Percentiles rank a stretch among this genome's conserved stretches.
These are phyloP conservation scores for Didymella segeticola DNA, from an alignment of 2,329 filamentous ascomycete species.

Conservation along the genomic window DNA sequence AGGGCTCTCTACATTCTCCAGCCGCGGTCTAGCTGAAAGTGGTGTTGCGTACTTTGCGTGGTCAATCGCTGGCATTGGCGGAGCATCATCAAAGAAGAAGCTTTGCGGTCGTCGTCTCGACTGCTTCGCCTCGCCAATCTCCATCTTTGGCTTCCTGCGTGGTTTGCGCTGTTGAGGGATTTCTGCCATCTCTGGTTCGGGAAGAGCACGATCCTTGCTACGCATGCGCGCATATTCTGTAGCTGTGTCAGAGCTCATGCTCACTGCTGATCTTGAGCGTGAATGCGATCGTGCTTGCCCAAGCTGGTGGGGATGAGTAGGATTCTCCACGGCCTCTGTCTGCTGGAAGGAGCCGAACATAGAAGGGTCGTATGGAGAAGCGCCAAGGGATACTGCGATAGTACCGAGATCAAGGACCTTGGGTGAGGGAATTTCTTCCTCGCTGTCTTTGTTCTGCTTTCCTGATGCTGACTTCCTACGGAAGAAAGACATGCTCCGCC, in stretches of 20 bases:
- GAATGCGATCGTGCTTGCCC: constrained; percentile 35
- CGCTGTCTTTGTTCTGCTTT: constrained; percentile 27
- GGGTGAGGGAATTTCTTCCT: constrained; percentile 25
- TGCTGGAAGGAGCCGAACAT: constrained; percentile 28
- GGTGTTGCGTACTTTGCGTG: constrained; percentile 18
- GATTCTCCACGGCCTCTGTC: constrained; percentile 26
- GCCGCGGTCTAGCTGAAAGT: constrained; percentile 12
- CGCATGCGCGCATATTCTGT: constrained; percentile 45
- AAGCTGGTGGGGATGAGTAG: constrained; percentile 47
- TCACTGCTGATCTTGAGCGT: constrained; percentile 39
- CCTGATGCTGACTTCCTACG: constrained; percentile 34
- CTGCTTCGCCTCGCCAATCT: constrained; percentile 32
- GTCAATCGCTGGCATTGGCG: constrained; percentile 34
- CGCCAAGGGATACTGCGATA: constrained; percentile 51
- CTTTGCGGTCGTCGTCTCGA: constrained; percentile 24
- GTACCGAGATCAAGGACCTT: constrained; percentile 50
- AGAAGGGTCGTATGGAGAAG: constrained; percentile 54
- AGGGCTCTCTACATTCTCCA: constrained; percentile 9
- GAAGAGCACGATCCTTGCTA: constrained; percentile 42
- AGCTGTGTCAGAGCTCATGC: constrained; percentile 46
- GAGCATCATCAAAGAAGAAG: constrained; percentile 12
- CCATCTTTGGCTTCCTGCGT: constrained; percentile 35
- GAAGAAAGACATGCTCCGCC: constrained; percentile 42
- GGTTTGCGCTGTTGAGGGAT: constrained; percentile 36
- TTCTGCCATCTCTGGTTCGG: constrained; percentile 25